A percentile compares a stretch with the other conserved stretches of the same genome.
Conservation (phyloP, 2,329 filamentous ascomycete species). For the Cercospora janseana region DNA sequence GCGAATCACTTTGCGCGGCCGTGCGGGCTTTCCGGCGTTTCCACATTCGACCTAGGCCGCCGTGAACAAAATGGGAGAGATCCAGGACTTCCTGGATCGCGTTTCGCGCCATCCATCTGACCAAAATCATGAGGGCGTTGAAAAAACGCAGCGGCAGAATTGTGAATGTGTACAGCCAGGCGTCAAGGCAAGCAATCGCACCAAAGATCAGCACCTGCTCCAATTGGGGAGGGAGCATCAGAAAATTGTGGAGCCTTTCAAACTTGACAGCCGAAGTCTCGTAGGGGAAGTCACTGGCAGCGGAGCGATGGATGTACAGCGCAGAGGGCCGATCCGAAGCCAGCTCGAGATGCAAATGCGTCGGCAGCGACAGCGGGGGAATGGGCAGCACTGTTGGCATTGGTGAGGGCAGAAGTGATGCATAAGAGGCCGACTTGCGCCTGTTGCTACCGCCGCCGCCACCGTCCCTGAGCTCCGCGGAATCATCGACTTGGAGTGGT, state of each 20-base stretch:
- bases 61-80: conserved; percentile 73
- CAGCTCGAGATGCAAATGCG: conserved; percentile 64
- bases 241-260: conserved; percentile 83
- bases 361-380: conserved; percentile 62
- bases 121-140: conserved; percentile 72
- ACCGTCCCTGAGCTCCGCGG: conserved; percentile 8
- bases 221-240: conserved; percentile 75
- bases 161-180: conserved; percentile 95
- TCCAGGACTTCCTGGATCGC: conserved; percentile 69
- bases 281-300: conserved; percentile 66
- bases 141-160: conserved; percentile 87
- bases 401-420: conserved; percentile 40
- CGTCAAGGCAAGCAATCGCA: conserved; percentile 84
- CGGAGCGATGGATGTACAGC: conserved; percentile 61
- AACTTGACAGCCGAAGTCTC: conserved; percentile 92
- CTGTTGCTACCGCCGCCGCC: conserved; percentile 14
- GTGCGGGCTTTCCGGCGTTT: too few species aligned
- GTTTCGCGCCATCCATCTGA: conserved; percentile 74
- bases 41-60: conserved; percentile 78
- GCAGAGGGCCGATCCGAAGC: conserved; percentile 60
- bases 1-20: too few species aligned
- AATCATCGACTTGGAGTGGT: conserved; percentile 31
- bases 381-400: conserved; percentile 57
- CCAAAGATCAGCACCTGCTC: conserved; percentile 87
- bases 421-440: conserved; percentile 35